phyloP scores from a whole-genome alignment of 805 yeast genomes.

The Saccharomyces mikatae region DNA sequence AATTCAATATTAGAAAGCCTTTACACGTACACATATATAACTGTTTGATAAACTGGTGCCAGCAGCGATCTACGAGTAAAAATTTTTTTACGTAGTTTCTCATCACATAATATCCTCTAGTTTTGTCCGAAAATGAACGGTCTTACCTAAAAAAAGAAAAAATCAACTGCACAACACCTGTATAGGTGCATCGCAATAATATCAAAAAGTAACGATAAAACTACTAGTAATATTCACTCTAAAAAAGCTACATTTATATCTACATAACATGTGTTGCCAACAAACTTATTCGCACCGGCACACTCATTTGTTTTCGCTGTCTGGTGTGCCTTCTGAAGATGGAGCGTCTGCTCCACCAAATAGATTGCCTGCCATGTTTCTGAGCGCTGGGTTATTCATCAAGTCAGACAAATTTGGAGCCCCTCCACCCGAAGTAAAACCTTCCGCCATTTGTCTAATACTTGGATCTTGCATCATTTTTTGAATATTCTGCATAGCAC shows the following conservation, averaged over 20 bases:
- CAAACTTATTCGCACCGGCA: background rate
- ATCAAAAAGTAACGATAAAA: background rate
- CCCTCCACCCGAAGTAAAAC: slow-evolving; percentile 60
- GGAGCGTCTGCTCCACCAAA: slow-evolving; percentile 43
- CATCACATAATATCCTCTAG: background rate
- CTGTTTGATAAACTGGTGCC: background rate
- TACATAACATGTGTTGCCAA: background rate
- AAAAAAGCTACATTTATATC: background rate
- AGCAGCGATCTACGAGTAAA: background rate
- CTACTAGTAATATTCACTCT: background rate
- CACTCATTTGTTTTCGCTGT: background rate
- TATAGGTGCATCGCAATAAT: background rate
- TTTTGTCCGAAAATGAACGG: background rate
- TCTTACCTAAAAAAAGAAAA: background rate
- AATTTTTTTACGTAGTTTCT: background rate
- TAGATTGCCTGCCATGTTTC: slow-evolving; percentile 62
- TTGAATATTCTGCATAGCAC: slow-evolving; percentile 57
- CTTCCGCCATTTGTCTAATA: slow-evolving; percentile 75
- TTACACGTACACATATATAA: background rate
- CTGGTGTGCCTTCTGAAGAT: background rate
- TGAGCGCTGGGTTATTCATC: slow-evolving; percentile 75
- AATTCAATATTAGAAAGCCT: background rate
- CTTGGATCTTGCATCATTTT: slow-evolving; percentile 75
- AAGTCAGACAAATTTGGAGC: slow-evolving; percentile 56
- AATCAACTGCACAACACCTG: background rate